A percentile compares a stretch with the other conserved stretches of the same genome.
These are phyloP conservation scores for Eutypella sp. DNA, from an alignment of 2,329 filamentous ascomycete genomes.

Conservation along the genomic window DNA sequence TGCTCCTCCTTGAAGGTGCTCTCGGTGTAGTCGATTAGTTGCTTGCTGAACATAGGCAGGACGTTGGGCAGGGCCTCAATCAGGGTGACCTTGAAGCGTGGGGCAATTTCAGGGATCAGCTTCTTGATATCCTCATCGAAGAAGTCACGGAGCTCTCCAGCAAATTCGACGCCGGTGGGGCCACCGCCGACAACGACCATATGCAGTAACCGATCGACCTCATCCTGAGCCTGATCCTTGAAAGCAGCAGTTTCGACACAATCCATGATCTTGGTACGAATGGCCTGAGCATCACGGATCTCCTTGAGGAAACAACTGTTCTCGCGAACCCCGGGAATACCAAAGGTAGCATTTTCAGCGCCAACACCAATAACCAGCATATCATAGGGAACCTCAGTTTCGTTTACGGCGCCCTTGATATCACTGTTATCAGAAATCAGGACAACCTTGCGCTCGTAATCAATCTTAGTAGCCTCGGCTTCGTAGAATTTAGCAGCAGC, in stretches of 20 bases:
- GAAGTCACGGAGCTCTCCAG: slow-evolving; percentile 96
- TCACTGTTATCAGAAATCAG: slow-evolving; percentile 90
- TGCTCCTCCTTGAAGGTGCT: slow-evolving; percentile 98
- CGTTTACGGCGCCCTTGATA: slow-evolving; percentile 74
- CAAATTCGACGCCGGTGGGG: slow-evolving; percentile 96
- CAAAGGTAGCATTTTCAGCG: slow-evolving; percentile 97
- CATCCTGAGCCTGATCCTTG: slow-evolving; percentile 87
- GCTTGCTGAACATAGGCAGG: slow-evolving; percentile 97
- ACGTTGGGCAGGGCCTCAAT: slow-evolving; percentile 97
- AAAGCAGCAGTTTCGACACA: slow-evolving; percentile 97
- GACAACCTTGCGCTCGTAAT: slow-evolving; percentile 83
- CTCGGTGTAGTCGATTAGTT: slow-evolving; percentile 98
- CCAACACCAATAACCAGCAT: slow-evolving; percentile 97
- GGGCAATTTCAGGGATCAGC: slow-evolving; percentile 91
- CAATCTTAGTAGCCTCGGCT: slow-evolving; percentile 92
- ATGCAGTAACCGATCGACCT: slow-evolving; percentile 90
- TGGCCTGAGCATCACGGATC: slow-evolving; percentile 90
- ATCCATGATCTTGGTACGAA: slow-evolving; percentile 99
- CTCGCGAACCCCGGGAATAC: slow-evolving; percentile 91
- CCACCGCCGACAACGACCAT: slow-evolving; percentile 96
- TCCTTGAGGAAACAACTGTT: slow-evolving; percentile 98
- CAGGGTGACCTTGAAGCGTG: slow-evolving; percentile 94
- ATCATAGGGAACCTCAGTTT: slow-evolving; percentile 92
- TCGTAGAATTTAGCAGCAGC: slow-evolving; percentile 94
- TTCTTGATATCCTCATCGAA: slow-evolving; percentile 98